phyloP scores from a whole-genome alignment of 768 basidiomycete species.

The Xanthoconium stramineum region DNA sequence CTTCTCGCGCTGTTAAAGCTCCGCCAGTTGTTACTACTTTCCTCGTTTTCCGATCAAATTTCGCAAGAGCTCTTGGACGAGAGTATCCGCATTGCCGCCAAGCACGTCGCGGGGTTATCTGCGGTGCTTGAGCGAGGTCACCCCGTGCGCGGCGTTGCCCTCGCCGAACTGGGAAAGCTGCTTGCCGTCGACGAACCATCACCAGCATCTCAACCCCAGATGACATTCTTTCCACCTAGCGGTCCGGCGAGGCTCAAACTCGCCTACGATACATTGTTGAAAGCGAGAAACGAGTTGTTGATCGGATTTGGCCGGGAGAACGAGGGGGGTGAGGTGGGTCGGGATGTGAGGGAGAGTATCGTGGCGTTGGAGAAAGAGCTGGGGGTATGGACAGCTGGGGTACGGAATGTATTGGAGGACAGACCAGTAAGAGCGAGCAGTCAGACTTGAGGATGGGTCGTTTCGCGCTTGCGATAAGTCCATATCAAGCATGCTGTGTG shows the following conservation, averaged over 20 bases:
- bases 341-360: constrained; percentile 54
- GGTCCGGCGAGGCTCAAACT: constrained; percentile 60
- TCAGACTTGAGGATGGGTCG: neutral
- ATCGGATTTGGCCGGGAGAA: constrained; percentile 70
- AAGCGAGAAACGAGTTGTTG: constrained; percentile 57
- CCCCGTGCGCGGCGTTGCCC: constrained; percentile 70
- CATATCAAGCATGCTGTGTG: neutral
- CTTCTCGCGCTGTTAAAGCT: constrained; percentile 73
- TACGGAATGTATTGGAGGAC: constrained; percentile 56
- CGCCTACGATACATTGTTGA: constrained; percentile 61
- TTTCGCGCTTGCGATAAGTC: neutral
- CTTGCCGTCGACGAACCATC: constrained; percentile 73
- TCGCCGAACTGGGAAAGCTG: constrained; percentile 79
- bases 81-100: constrained; percentile 54
- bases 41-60: constrained; percentile 38
- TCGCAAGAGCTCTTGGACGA: constrained; percentile 60
- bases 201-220: constrained; percentile 28
- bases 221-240: constrained; percentile 56
- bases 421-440: neutral
- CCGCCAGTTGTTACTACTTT: constrained; percentile 63
- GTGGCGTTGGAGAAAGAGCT: constrained; percentile 71
- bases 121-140: constrained; percentile 61
- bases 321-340: constrained; percentile 71
- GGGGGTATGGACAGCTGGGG: constrained; percentile 61
- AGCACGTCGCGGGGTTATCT: constrained; percentile 50